Conservation (phyloP, 2,329 filamentous ascomycete species). For the Aspergillus piperis region DNA sequence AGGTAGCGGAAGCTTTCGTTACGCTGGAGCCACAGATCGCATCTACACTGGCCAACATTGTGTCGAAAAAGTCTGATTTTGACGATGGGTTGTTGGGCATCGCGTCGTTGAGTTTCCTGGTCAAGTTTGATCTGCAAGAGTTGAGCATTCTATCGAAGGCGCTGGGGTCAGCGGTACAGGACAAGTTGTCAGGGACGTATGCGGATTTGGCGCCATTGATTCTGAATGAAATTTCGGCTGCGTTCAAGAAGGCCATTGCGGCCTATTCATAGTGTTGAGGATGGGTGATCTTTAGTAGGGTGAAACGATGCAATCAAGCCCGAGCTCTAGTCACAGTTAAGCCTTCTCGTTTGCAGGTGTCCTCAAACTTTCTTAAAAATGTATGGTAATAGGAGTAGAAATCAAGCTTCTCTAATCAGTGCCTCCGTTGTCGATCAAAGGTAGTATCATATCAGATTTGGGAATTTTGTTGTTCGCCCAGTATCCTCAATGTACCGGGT, state of each 20-base stretch:
- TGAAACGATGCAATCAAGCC: too few relatives aligned
- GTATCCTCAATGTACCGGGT: too few relatives aligned
- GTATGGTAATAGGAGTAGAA: too few relatives aligned
- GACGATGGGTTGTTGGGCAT: slow-evolving; percentile 20
- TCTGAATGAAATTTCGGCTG: slow-evolving; percentile 16
- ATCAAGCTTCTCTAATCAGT: rapidly evolving
- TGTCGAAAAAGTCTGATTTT: slow-evolving; percentile 22
- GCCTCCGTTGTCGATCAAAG: too few relatives aligned
- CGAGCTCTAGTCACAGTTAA: rapidly evolving
- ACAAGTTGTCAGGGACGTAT: slow-evolving; percentile 19
- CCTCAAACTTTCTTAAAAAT: rapidly evolving
- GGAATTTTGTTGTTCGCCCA: too few relatives aligned
- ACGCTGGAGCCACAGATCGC: slow-evolving; percentile 21
- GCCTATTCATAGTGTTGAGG: not conserved
- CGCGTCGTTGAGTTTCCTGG: slow-evolving; percentile 19
- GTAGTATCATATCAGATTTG: too few relatives aligned
- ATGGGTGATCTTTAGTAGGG: too few relatives aligned
- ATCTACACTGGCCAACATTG: slow-evolving; percentile 20
- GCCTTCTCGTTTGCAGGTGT: too few relatives aligned
- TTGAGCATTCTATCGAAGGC: slow-evolving; percentile 16
- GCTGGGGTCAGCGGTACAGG: slow-evolving; percentile 16
- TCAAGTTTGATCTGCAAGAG: slow-evolving; percentile 19
- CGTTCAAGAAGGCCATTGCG: slow-evolving; percentile 20
- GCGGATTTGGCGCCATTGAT: slow-evolving; percentile 19
- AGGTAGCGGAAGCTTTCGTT: slow-evolving; percentile 18